phyloP scores from a whole-genome alignment of 2,329 filamentous ascomycete species.

The Epichloe hybrida region DNA sequence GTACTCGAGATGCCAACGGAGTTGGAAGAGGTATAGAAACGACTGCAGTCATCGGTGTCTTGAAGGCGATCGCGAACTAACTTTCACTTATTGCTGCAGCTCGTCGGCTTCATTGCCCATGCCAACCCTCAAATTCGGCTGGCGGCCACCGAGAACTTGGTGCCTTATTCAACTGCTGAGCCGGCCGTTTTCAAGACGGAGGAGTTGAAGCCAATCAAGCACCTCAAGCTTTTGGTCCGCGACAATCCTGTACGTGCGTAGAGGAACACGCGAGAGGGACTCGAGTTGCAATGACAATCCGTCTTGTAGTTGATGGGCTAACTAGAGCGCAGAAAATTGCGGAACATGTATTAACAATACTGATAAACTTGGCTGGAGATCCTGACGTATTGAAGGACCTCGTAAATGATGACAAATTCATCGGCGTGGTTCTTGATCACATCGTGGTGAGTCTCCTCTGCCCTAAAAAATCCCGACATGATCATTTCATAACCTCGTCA shows the following conservation, averaged over 20 bases:
- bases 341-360: slow-evolving; percentile 82
- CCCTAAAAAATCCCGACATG: background rate
- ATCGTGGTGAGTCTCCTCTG: slow-evolving; percentile 51
- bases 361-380: slow-evolving; percentile 76
- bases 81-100: slow-evolving; percentile 30
- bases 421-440: slow-evolving; percentile 58
- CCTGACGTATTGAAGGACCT: slow-evolving; percentile 59
- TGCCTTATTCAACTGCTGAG: slow-evolving; percentile 65
- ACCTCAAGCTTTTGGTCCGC: slow-evolving; percentile 73
- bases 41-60: background rate
- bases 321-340: slow-evolving; percentile 54
- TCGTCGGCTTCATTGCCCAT: slow-evolving; percentile 87
- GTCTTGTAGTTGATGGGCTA: background rate
- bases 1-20: slow-evolving; percentile 52
- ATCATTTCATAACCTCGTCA: too few relatives aligned
- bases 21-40: slow-evolving; percentile 51
- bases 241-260: slow-evolving; percentile 58
- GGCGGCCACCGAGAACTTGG: slow-evolving; percentile 72
- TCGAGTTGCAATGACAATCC: background rate
- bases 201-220: slow-evolving; percentile 64
- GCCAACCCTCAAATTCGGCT: slow-evolving; percentile 83
- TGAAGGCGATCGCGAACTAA: background rate
- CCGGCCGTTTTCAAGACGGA: slow-evolving; percentile 74
- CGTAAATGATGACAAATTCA: slow-evolving; percentile 65
- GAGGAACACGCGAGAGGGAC: background rate